A percentile compares a stretch with the other conserved stretches of the same genome.
Evolutionary conservation across 1,284 basidiomycete genomes (phyloP).

Genomic region (Rhodotorula sp.): DNA sequence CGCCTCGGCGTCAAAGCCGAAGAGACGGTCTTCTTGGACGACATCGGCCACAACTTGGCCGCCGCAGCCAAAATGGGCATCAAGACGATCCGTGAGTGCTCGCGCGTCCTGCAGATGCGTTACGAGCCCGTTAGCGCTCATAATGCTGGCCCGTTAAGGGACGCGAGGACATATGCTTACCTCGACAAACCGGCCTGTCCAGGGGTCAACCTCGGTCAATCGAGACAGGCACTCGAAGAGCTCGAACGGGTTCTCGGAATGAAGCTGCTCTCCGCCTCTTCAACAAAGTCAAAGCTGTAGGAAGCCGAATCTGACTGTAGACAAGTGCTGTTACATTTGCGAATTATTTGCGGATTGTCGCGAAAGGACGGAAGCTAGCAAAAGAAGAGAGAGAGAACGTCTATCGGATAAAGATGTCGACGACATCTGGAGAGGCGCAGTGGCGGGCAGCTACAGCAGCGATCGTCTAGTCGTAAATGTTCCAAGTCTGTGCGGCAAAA

Average conservation of each 20-base stretch:
- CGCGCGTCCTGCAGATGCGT: not conserved
- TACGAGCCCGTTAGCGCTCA: too few relatives aligned
- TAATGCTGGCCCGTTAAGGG: not conserved
- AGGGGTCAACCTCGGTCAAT: slow-evolving; percentile 23
- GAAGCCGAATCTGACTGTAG: not conserved
- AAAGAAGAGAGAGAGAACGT: not conserved
- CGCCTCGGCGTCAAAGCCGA: slow-evolving; percentile 44
- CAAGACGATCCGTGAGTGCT: slow-evolving; percentile 48
- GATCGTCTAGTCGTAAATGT: slow-evolving; percentile 26
- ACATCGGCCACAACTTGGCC: slow-evolving; percentile 49
- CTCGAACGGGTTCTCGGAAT: slow-evolving; percentile 23
- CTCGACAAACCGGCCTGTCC: not conserved
- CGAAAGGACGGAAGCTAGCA: not conserved
- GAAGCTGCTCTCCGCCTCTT: not conserved
- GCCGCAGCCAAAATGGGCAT: slow-evolving; percentile 48
- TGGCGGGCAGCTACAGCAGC: not conserved
- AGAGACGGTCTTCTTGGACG: slow-evolving; percentile 50
- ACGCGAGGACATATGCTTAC: not conserved
- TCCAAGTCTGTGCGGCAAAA: slow-evolving; percentile 29
- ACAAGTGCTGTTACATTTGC: not conserved
- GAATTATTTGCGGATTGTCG: not conserved
- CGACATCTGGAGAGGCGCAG: too few relatives aligned
- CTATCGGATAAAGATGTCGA: too few relatives aligned
- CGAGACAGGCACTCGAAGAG: slow-evolving; percentile 21
- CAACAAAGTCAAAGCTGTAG: slow-evolving; percentile 26